Base-by-base conservation (phyloP, 805 yeast species). In the Candida montana region DNA sequence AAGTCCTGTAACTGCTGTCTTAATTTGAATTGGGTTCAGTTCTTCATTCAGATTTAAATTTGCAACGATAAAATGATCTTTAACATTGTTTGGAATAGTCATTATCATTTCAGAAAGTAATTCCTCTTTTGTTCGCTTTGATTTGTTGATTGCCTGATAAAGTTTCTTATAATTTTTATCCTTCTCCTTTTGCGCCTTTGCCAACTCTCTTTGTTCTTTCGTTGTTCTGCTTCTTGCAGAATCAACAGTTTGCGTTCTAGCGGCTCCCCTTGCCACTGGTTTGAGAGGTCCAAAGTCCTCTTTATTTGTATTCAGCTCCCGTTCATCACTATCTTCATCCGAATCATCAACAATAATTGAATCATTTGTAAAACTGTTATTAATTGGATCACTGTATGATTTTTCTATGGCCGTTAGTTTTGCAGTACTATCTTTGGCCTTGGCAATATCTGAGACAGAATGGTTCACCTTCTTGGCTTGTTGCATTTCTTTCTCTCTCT, bases 81-180 rank as follows among this genome's bases (percentile, higher is more conserved):
- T 31, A 38, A 53, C 42, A n/a, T 58, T 49, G 50, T 53, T 19
- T 1, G 81, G 69, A 16, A 75, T 52, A 13, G 64, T 64, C 0
- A 80, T 45, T 5, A 66, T 61, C 70, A 82, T 76, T 43, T 75
- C 78, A 2, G 62, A 47, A 23, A 77, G 54, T 4, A 79, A 59
- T 28, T 76, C 81, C 7, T 69, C 77, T 51, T 72, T 77, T 18
- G 69, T 59, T 38, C 78, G 57, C 3, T 51, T 57, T 1, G 53
- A 49, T 42, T 63, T 68, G 47, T 75, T 75, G 1, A 59, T 63
- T 15, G 56, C 58, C 41, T 57, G 62, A 32, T 57, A 59, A 9
- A 42, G 21, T 30, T 47, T 51, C 28, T 47, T 45, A 4, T 35
- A 17, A 10, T 17, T 31, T 18, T 50, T 41, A 6, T 45, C 48